Evolutionary conservation across 164 flowering plant genomes (phyloP), one percentile per base, ranked within the genome.

Genomic region (Echeveria elegans): DNA sequence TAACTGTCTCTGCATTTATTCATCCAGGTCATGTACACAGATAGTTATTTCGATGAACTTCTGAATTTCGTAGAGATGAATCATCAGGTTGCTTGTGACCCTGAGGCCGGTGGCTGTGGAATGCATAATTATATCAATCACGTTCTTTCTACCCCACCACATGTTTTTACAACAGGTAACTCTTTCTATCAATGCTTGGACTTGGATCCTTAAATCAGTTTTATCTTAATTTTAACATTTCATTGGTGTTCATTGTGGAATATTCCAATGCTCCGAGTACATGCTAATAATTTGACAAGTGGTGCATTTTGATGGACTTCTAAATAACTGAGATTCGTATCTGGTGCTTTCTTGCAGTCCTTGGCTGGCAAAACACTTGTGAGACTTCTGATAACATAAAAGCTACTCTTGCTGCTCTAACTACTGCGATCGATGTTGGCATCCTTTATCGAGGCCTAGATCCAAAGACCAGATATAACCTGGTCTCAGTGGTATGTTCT

Each of bases 281-380:
- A 7, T 40, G 45, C 45, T 40, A 40, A 40, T 8, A 40, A 11
- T 14, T 8, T 40, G 2, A 40, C 5, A 12, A 7, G 45, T 40
- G 11, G 11, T 40, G 23, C 26, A 24, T 40, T 8, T 40, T 40
- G 45, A 15, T 40, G 11, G 14, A 8, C 15, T 9, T 40, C 11
- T 40, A 40, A 7, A 40, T 40, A 2, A 2, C 45, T 11, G 11
- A 40, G 45, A 50, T 21, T 50, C 5, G 21, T 9, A 2, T 50
- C 7, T 50, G 56, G 2, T 34, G 24, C 65, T 63, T 34, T 23
- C 45, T 63, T 63, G 80, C 85, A 95, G 99, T 95, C 78, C 72
- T 95, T 61, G 99, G 99, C 58, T 95, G 97, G 99, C 99, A 95
- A 76, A 87, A 86, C 69, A 92, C 96, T 29, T 77, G 86, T 70